Percentiles rank a stretch among this genome's conserved stretches.
These are phyloP conservation scores for Papilionanthe hybrid DNA, from an alignment of 116 monocot genomes.

Conservation along the genomic window DNA sequence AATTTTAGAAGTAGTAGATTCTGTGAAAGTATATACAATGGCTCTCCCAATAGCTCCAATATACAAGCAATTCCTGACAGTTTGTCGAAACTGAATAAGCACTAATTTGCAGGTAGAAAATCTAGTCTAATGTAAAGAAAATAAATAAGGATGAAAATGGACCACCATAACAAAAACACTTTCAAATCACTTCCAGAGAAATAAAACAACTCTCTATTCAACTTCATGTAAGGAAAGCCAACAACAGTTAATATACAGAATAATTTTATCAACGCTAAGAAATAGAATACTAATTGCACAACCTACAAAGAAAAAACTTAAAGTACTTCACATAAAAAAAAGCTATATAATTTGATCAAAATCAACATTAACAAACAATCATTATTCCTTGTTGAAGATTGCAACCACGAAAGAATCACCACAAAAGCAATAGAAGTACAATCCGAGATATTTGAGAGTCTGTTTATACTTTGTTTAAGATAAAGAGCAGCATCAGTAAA, in stretches of 20 bases:
- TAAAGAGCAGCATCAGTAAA: not conserved
- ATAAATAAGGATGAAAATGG: no score
- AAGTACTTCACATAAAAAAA: not conserved
- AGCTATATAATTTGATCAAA: not conserved
- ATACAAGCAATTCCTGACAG: conserved; percentile 86
- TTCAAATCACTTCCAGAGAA: no score
- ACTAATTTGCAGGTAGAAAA: not conserved
- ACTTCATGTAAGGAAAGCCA: not conserved
- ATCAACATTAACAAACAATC: not conserved
- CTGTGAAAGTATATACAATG: conserved; percentile 90
- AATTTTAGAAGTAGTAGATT: conserved; percentile 77
- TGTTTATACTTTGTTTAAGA: not conserved
- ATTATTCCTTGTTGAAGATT: not conserved
- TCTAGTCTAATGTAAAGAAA: not conserved
- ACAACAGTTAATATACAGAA: not conserved
- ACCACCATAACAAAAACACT: no score
- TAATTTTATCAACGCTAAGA: not conserved
- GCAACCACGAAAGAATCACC: not conserved
- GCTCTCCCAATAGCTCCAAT: conserved; percentile 85
- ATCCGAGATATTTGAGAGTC: no score
- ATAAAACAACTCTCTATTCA: not conserved
- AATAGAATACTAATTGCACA: no score
- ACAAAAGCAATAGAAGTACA: not conserved
- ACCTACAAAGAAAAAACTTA: not conserved
- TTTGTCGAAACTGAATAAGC: not conserved